These are phyloP conservation scores for Davidsoniella virescens DNA, from an alignment of 2,329 filamentous ascomycete species.

Conservation along the genomic window DNA sequence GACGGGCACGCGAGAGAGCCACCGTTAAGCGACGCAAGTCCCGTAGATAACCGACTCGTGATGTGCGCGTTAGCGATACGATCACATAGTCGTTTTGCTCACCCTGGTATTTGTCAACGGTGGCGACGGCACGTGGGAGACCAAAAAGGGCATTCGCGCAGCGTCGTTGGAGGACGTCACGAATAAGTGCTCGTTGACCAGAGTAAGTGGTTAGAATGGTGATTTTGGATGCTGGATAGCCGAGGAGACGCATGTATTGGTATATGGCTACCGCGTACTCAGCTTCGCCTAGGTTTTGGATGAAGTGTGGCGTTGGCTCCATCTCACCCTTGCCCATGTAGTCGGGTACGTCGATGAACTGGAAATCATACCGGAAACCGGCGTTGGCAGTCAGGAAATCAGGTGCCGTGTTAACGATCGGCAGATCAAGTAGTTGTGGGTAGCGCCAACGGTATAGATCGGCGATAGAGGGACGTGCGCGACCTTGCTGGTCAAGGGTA, in stretches of 20 bases:
- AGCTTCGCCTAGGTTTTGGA: conserved; percentile 91
- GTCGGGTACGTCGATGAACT: conserved; percentile 89
- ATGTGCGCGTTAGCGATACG: conserved; percentile 78
- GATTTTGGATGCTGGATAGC: conserved; percentile 72
- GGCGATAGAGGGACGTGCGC: conserved; percentile 73
- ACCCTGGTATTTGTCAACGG: conserved; percentile 96
- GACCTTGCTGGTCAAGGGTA: conserved; percentile 82
- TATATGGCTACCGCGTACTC: conserved; percentile 93
- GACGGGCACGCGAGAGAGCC: conserved; percentile 75
- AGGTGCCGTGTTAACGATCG: conserved; percentile 47
- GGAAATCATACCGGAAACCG: conserved; percentile 84
- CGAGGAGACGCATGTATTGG: conserved; percentile 93
- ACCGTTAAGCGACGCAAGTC: conserved; percentile 90
- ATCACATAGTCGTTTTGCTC: conserved; percentile 99
- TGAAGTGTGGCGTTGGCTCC: conserved; percentile 84
- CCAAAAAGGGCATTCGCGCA: conserved; percentile 81
- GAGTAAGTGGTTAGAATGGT: conserved; percentile 88
- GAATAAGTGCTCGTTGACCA: conserved; percentile 75
- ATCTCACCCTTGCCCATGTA: conserved; percentile 82
- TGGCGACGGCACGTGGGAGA: conserved; percentile 74
- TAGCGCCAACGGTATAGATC: conserved; percentile 92
- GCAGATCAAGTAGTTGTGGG: conserved; percentile 59
- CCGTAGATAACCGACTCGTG: conserved; percentile 76
- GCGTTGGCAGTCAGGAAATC: conserved; percentile 76
- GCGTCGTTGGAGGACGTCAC: conserved; percentile 68